A percentile compares a stretch with the other conserved stretches of the same genome.
phyloP scores from a whole-genome alignment of 2,329 filamentous ascomycete species.

The Xylaria sp. region DNA sequence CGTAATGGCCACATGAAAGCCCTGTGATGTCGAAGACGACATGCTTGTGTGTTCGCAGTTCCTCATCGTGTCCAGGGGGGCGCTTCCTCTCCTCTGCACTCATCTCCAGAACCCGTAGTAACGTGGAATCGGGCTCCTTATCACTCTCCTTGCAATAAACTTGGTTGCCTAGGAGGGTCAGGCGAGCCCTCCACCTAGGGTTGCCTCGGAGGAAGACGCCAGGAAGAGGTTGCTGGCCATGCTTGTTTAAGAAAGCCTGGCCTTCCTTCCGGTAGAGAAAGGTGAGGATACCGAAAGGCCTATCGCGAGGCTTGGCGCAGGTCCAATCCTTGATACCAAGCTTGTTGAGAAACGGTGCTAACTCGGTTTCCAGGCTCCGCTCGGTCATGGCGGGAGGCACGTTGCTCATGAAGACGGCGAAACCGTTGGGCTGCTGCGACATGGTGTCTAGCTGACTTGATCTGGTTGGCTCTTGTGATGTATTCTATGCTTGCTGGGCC shows the following conservation, averaged over 20 bases:
- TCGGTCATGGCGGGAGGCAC: constrained; percentile 57
- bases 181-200: constrained; percentile 39
- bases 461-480: neutral
- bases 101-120: constrained; percentile 53
- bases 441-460: constrained; percentile 28
- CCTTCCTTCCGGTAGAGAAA: constrained; percentile 58
- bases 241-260: constrained; percentile 54
- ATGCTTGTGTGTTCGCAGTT: constrained; percentile 31
- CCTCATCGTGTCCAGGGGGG: constrained; percentile 42
- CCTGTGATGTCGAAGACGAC: constrained; percentile 40
- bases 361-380: constrained; percentile 52
- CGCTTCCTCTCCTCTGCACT: constrained; percentile 47
- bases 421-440: constrained; percentile 31
- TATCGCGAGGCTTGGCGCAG: constrained; percentile 56
- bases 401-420: constrained; percentile 60
- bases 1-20: constrained; percentile 62
- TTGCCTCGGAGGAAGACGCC: constrained; percentile 21
- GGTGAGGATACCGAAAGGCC: constrained; percentile 53
- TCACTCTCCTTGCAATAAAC: constrained; percentile 54
- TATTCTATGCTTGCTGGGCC: neutral
- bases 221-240: constrained; percentile 35
- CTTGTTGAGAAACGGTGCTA: constrained; percentile 54
- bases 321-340: constrained; percentile 58
- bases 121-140: constrained; percentile 50
- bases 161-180: constrained; percentile 46